Evolutionary conservation across 306 rosid species (phyloP).

Genomic region (Vicia faba): DNA sequence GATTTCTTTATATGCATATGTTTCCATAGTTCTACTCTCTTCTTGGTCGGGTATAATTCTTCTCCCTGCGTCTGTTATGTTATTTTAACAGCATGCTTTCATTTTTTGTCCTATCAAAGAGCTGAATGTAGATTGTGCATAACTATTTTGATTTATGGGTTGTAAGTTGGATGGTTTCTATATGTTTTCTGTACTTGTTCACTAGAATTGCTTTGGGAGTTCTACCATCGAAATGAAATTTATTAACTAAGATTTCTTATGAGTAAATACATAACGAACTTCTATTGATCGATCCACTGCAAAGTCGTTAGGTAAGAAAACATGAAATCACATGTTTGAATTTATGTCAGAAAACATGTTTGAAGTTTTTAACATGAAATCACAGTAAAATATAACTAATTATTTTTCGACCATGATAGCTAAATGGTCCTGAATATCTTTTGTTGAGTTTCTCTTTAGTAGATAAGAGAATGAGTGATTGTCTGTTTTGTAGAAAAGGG

Average conservation of each 20-base stretch:
- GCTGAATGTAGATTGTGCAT: background rate
- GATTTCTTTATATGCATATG: conserved; percentile 22
- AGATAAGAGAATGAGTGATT: background rate
- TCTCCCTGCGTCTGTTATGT: background rate
- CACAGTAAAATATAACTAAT: background rate
- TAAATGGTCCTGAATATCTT: background rate
- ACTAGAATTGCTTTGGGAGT: background rate
- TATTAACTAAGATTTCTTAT: background rate
- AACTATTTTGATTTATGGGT: background rate
- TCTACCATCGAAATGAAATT: background rate
- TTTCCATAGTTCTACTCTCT: background rate
- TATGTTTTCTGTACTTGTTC: background rate
- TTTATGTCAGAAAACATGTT: background rate
- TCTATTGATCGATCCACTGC: too few relatives aligned
- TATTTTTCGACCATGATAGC: background rate
- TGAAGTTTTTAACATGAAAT: background rate
- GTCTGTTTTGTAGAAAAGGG: background rate
- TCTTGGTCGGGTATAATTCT: conserved; percentile 7
- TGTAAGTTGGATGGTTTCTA: conserved; percentile 6
- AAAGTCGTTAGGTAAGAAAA: too few relatives aligned
- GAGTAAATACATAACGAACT: background rate
- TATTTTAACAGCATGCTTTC: background rate
- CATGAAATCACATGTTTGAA: too few relatives aligned
- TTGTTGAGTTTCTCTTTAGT: background rate
- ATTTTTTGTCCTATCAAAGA: background rate